Base-by-base conservation (phyloP, 441 rosid genomes). In the Viola pubescens region DNA sequence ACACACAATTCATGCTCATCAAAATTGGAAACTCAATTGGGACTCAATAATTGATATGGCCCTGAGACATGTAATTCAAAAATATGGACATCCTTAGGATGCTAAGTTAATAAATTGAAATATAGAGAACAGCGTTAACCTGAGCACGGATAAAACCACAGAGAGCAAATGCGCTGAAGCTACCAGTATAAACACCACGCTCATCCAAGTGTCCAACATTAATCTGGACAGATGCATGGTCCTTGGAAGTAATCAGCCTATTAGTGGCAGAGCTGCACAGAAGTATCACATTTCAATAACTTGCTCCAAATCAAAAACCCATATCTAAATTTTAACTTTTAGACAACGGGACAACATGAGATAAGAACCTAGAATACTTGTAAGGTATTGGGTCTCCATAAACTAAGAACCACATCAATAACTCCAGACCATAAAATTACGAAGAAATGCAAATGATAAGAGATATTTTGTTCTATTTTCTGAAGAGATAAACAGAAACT, bases 181-280 rank as follows among this genome's bases (percentile, higher is more conserved):
- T 81, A 9, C 81, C 83, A 2, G 78, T 81, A 81, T 84, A 88
- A 50, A 74, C 58, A 6, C 94, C 96, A 63, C 74, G 73, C 4
- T 75, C 87, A 77, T 85, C 91, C 62, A 88, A 37, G 64, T 88
- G 96, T 19, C 96, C 96, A 16, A 88, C 52, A 59, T 88, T 88
- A 55, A 88, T 72, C 78, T 88, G 96, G 63, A 88, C 91, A 10
- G 96, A 75, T 0, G 96, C 94, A 58, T 88, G 96, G 70, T 88
- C 96, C 79, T 84, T 88, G 4, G 96, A 79, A 43, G 96, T 84
- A 60, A 88, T 88, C 46, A 88, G 82, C 75, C 96, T 76, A 64
- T 86, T 86, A 9, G 96, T 88, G 16, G 91, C 94, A 3, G 96
- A 86, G 63, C 96, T 88, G 56, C 63, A 60, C 49, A 10, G 10